Evolutionary conservation across 305 asterid species (phyloP).

Genomic region (Fraxinus greggii): DNA sequence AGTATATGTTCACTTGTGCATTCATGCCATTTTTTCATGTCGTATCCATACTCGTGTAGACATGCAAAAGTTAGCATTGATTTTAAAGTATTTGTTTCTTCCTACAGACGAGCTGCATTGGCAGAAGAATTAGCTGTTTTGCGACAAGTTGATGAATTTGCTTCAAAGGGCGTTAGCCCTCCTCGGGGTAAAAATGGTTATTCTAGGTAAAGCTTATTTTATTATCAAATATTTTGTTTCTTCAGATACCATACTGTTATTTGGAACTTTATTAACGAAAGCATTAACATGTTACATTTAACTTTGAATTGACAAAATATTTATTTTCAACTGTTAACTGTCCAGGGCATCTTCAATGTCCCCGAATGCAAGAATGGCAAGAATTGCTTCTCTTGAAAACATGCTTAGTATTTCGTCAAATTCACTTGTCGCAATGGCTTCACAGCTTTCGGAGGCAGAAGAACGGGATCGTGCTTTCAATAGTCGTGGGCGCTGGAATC

Average conservation of each 20-base stretch:
- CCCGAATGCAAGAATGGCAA: conserved; percentile 84
- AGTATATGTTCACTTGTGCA: background rate
- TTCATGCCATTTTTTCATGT: background rate
- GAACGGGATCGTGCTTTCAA: conserved; percentile 84
- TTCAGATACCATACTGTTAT: background rate
- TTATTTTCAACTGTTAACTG: conserved; percentile 14
- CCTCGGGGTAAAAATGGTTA: conserved; percentile 86
- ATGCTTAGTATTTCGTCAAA: conserved; percentile 92
- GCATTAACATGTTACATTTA: background rate
- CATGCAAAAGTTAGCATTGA: background rate
- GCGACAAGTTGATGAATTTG: conserved; percentile 87
- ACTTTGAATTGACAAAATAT: background rate
- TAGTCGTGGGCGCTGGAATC: conserved; percentile 94
- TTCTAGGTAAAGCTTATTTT: conserved; percentile 51
- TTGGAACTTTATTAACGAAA: background rate
- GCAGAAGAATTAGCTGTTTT: conserved; percentile 93
- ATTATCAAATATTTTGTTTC: background rate
- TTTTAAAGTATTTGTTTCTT: conserved; percentile 14
- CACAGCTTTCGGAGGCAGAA: conserved; percentile 99
- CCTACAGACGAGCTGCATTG: conserved; percentile 84
- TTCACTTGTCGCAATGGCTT: conserved; percentile 97
- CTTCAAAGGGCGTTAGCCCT: conserved; percentile 83
- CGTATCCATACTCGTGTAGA: conserved; percentile 8
- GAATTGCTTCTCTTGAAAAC: conserved; percentile 94
- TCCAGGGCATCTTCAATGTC: conserved; percentile 91